Base-by-base conservation (phyloP, 768 basidiomycete genomes). In the Calocybe gangraenosa region DNA sequence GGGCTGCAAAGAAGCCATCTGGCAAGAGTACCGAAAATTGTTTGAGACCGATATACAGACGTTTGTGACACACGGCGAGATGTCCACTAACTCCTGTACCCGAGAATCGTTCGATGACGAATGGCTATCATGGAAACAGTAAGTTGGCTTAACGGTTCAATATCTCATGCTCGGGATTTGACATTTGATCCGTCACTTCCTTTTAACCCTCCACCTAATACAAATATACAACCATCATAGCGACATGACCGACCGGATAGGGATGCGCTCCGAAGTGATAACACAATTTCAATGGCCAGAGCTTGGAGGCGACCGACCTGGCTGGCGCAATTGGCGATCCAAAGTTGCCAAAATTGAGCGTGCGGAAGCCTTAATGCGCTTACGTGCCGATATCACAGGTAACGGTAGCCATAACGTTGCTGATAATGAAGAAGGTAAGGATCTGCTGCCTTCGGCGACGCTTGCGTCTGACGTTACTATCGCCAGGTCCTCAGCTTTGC, bases 91-190 rank as follows among this genome's bases (percentile, higher is more conserved):
- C n/a, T 53, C 51, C 6, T 49, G 53, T 47, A 65, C 69, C 14
- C 71, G 79, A 3, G 79, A 79, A 40, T 75, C 78, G 36, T 89
- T 89, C 46, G 83, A 86, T 28, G 59, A 65, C 1, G 77, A 77
- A 40, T 87, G 86, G 84, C 62, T 62, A 7, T 78, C 79, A 40
- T 89, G 87, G 87, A 72, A 80, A 62, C 74, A 70, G 87, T 88
- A 38, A 58, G 81, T 61, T 20, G n/a, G n/a, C n/a, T n/a, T n/a
- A n/a, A n/a, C n/a, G n/a, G n/a, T n/a, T n/a, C n/a, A n/a, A n/a
- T n/a, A n/a, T n/a, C n/a, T n/a, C n/a, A n/a, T n/a, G n/a, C n/a
- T n/a, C n/a, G n/a, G n/a, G n/a, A n/a, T n/a, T n/a, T n/a, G n/a
- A n/a, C n/a, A n/a, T n/a, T n/a, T n/a, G n/a, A n/a, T 23, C 14